A percentile compares a stretch with the other conserved stretches of the same genome.
These are phyloP conservation scores for Pyricularia sp. DNA, from an alignment of 2,329 filamentous ascomycete species.

Conservation along the genomic window DNA sequence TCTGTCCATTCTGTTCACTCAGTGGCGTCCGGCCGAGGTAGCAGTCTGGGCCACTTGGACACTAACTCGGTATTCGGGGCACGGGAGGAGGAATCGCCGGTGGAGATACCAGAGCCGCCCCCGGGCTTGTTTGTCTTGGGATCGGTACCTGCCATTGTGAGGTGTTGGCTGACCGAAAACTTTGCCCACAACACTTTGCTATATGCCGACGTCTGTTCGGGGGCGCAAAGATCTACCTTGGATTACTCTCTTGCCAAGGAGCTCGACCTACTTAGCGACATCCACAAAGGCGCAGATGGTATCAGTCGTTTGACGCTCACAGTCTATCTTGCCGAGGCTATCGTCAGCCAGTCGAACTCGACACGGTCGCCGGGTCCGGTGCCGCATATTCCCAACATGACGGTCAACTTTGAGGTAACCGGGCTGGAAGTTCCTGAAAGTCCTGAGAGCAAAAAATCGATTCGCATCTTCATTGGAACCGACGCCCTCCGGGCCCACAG, in stretches of 20 bases:
- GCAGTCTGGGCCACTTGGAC: constrained; percentile 71
- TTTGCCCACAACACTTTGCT: constrained; percentile 83
- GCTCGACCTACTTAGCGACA: constrained; percentile 54
- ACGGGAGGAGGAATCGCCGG: constrained; percentile 54
- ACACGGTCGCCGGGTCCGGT: constrained; percentile 58
- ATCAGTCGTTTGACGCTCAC: constrained; percentile 59
- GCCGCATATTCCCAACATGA: constrained; percentile 70
- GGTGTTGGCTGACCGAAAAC: constrained; percentile 85
- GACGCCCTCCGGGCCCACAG: constrained; percentile 77
- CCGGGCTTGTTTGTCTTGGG: constrained; percentile 77
- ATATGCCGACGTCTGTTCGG: constrained; percentile 86
- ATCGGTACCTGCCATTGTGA: constrained; percentile 82
- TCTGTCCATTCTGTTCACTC: constrained; percentile 51
- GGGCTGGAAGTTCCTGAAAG: constrained; percentile 40
- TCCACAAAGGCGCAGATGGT: constrained; percentile 54
- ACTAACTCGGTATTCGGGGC: constrained; percentile 47
- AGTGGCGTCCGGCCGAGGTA: constrained; percentile 63
- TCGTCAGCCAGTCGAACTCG: constrained; percentile 62
- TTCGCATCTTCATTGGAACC: constrained; percentile 82
- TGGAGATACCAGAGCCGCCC: constrained; percentile 62
- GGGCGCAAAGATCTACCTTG: constrained; percentile 77
- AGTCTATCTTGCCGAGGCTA: constrained; percentile 83
- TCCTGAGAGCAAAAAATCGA: constrained; percentile 41
- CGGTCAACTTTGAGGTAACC: constrained; percentile 63
- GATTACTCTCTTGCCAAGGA: constrained; percentile 62